A percentile compares a stretch with the other conserved stretches of the same genome.
Conservation (phyloP, 805 yeast genomes). For the Maudiozyma barnettii region DNA sequence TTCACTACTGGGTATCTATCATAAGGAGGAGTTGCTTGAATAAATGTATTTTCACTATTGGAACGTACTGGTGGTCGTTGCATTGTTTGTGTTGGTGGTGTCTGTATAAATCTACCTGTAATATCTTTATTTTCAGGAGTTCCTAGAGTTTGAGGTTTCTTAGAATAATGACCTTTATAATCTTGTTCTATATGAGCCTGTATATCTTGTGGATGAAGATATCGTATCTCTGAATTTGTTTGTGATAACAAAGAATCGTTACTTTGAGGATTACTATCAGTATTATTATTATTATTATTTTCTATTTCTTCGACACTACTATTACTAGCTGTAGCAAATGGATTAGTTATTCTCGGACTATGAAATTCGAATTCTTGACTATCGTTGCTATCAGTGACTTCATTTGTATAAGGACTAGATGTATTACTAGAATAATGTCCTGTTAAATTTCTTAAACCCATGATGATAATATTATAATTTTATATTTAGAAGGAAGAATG, state of each 20-base stretch:
- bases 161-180: constrained; percentile 23
- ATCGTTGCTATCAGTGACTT: not conserved
- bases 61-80: constrained; percentile 2
- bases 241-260: not conserved
- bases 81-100: constrained; percentile 30
- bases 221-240: not conserved
- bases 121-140: not conserved
- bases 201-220: not conserved
- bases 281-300: not conserved
- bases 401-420: not conserved
- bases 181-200: constrained; percentile 7
- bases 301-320: not conserved
- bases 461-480: not conserved
- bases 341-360: not conserved
- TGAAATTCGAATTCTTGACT: not conserved
- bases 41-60: not conserved
- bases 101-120: not conserved
- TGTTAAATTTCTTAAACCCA: not conserved
- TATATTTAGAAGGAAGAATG: too few relatives aligned
- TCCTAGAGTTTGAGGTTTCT: constrained; percentile 1
- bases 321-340: not conserved
- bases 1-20: constrained; percentile 61
- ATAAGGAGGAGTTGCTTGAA: constrained; percentile 41
- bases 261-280: not conserved
- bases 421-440: not conserved